Base-by-base conservation (phyloP, 1,284 basidiomycete genomes). In the Boletus nobilissimus region DNA sequence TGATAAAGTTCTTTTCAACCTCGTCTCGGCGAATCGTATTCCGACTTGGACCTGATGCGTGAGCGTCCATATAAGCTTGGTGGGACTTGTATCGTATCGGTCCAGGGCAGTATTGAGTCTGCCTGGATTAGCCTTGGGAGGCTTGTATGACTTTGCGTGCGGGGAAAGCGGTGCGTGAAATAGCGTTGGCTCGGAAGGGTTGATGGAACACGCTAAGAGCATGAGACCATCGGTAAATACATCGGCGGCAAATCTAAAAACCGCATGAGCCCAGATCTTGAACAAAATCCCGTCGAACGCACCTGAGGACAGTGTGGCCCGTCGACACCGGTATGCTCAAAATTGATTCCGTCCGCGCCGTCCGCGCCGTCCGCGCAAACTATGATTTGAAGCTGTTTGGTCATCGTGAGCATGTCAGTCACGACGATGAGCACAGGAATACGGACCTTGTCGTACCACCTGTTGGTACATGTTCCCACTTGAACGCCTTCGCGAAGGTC, bases 271-370 rank as follows among this genome's bases (percentile, higher is more conserved):
- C 66, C 32, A 36, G 22, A 51, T 13, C 24, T 65, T 66, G 24
- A 22, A 40, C 1, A 8, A 14, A 16, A 9, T 4, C 18, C 11
- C 48, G 43, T 36, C 1, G 29, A 72, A 67, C n/a, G n/a, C 83
- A 91, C 92, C 97, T 91, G 48, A 99, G 89, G 3, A 99, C 97
- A 0, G 96, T 97, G 84, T n/a, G 97, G 13, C 98, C n/a, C 98
- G 82, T 99, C 98, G 3, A 99, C 97, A 76, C 97, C 97, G 0
- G 97, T 97, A 85, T 99, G 98, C 84, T 99, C 98, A 85, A 99
- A 99, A 87, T 99, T 99, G 88, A 99, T 97, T 3, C 98, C 98
- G 0, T 98, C 97, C 7, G 96, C 92, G 8, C 98, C n/a, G n/a
- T n/a, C n/a, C n/a, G n/a, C n/a, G n/a, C n/a, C 98, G 86, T 98